phyloP scores from a whole-genome alignment of 352 stramenopile genomes.

The Globisporangium cederbergense region DNA sequence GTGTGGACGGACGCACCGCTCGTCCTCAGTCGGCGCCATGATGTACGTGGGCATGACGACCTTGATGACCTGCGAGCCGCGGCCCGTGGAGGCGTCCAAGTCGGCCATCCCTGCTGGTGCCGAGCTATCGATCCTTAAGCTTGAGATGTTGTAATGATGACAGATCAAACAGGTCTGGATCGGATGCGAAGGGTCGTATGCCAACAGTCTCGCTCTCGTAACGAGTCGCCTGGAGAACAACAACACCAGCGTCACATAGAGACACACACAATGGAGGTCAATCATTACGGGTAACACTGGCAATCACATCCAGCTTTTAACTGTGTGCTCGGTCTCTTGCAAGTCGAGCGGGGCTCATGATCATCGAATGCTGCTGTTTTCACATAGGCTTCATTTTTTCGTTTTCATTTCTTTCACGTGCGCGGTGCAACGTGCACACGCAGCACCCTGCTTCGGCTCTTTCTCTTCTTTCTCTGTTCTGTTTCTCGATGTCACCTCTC shows the following conservation, averaged over 20 bases:
- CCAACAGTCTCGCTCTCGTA: not conserved
- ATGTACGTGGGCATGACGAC: slow-evolving; percentile 83
- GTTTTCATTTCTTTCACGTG: slow-evolving; percentile 13
- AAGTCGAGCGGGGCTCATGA: not conserved
- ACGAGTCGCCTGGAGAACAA: not conserved
- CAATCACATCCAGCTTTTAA: too few relatives aligned
- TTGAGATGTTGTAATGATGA: not conserved
- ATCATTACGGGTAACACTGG: too few relatives aligned
- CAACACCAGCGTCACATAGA: not conserved
- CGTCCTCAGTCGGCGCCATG: slow-evolving; percentile 77
- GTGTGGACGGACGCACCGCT: slow-evolving; percentile 34
- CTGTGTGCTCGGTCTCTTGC: not conserved
- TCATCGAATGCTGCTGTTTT: not conserved
- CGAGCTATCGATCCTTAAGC: not conserved
- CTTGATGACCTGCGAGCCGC: slow-evolving; percentile 68
- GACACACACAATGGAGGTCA: not conserved
- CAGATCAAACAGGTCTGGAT: not conserved
- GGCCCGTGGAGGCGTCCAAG: slow-evolving; percentile 30
- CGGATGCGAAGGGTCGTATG: not conserved
- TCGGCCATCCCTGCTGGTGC: slow-evolving; percentile 34
- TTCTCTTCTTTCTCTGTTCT: not conserved
- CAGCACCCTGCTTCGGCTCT: not conserved
- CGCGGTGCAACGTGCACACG: not conserved
- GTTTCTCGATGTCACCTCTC: not conserved
- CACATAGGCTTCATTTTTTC: slow-evolving; percentile 1